Base-by-base conservation (phyloP, 371 early-diverging fungal genomes). In the Haplosporangium sp. region DNA sequence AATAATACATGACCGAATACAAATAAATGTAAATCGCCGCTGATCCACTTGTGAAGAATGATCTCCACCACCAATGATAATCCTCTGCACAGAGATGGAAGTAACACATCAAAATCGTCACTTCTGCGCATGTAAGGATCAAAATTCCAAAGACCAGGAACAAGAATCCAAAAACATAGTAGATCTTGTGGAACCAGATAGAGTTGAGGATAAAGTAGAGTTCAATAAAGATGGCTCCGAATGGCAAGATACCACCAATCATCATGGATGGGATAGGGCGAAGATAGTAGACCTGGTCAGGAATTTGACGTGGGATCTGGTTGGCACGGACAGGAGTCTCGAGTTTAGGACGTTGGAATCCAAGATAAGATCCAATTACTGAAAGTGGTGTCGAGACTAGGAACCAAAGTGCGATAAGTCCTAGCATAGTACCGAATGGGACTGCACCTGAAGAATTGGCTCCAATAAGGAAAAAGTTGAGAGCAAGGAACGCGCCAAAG, bases 51-150 rank as follows among this genome's bases (percentile, higher is more conserved):
- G 96, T 96, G 62, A 96, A 85, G 87, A 97, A 97, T 2, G 98
- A 86, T 7, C 96, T 87, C 99, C 99, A 98, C 77, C 92, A 93
- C 99, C 98, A 97, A 69, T 92, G 90, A 79, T 97, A 97, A 76
- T 97, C 95, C 87, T 98, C 99, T 7, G 95, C 86, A 70, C 95
- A 95, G 45, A 97, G 84, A 60, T 93, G 94, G 89, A 97, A 95
- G 85, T 97, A 97, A 19, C 90, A 91, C 79, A 96, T 85, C 69
- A 97, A 85, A 60, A 97, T 88, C 17, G 96, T 88, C 38, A 96
- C 94, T 76, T 95, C 93, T 17, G 93, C 87, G 40, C 95, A 94
- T 0, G 96, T 96, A 40, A 96, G 63, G 35, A 92, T 84, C 69
- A 96, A 81, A 63, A 96, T 93, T 38, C 90, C 64, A 74, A 94